Base-by-base conservation (phyloP, 306 rosid species). In the Prunus mongolica region DNA sequence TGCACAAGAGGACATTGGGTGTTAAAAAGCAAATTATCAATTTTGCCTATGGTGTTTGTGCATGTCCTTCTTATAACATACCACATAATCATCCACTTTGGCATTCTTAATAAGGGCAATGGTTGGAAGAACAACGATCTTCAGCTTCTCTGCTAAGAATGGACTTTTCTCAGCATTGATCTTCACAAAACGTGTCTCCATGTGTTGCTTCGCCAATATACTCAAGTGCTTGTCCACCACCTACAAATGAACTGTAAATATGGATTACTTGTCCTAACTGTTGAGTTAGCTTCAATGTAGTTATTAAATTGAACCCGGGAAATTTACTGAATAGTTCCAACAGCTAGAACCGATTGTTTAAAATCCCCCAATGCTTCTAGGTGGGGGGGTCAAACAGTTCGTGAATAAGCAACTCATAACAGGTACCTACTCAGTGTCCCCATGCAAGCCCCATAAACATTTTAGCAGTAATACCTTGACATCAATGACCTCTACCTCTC, bases 81-180 rank as follows among this genome's bases (percentile, higher is more conserved):
- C 99, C 99, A 90, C 97, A 76, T 95, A 95, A 79, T 95, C 96
- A 58, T 95, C 98, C 57, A 95, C 98, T 88, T 95, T 95, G 64
- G 98, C 87, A 65, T 90, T 92, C 86, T 95, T 95, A 74, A 95
- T 88, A 72, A 95, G 96, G 76, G 99, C 97, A 76, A 95, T 80
- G 27, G 97, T 95, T 12, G 99, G 99, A 78, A 95, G 97, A 85
- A 95, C 97, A 69, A 87, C 20, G 32, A 95, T 90, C 89, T 92
- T 95, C 72, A 92, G 91, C 83, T 86, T 95, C 87, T 95, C 99
- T 0, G 99, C 88, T 80, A 95, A 80, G 85, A 92, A 95, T 0
- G 99, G 99, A 80, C 99, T 90, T 82, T 95, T 95, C 86, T 95
- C 99, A 4, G 97, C 99, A 67, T 92, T 71, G 47, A 95, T 77